Percentiles rank a stretch among this genome's conserved stretches.
Evolutionary conservation across 306 rosid genomes (phyloP).

Genomic region (Pterocarpus macrocarpus): DNA sequence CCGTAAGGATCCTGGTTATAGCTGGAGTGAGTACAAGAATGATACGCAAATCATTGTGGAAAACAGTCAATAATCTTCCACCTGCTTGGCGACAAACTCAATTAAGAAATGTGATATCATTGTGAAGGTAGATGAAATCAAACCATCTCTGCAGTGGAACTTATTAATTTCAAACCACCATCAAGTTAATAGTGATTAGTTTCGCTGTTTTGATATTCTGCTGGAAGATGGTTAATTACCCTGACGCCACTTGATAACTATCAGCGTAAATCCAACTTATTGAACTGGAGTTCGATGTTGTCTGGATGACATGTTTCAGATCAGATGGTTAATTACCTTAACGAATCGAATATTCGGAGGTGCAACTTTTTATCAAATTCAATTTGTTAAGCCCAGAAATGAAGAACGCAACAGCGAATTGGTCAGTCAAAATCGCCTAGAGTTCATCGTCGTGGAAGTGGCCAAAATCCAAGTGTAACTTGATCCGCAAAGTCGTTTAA

Average conservation of each 20-base stretch:
- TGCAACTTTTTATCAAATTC: no score
- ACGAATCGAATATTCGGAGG: no score
- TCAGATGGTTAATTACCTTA: neutral
- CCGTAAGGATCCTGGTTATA: constrained; percentile 74
- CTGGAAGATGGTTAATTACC: constrained; percentile 15
- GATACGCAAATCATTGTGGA: constrained; percentile 38
- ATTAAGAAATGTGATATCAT: constrained; percentile 12
- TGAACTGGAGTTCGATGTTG: no score
- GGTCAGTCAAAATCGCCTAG: neutral
- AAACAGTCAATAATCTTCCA: constrained; percentile 31
- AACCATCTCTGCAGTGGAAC: constrained; percentile 8
- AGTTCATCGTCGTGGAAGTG: no score
- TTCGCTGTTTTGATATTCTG: neutral
- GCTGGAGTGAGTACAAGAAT: constrained; percentile 66
- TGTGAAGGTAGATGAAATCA: constrained; percentile 7
- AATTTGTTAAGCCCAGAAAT: no score
- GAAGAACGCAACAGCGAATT: neutral
- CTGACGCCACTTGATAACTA: neutral
- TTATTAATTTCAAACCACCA: neutral
- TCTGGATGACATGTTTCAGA: neutral
- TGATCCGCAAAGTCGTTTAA: neutral
- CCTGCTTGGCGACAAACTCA: constrained; percentile 23
- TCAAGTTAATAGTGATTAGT: no score
- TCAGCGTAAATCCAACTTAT: no score
- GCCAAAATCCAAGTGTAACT: neutral